Evolutionary conservation across 1,284 basidiomycete species (phyloP), one percentile per base, ranked within the genome.

Genomic region (Inonotus obliquus): DNA sequence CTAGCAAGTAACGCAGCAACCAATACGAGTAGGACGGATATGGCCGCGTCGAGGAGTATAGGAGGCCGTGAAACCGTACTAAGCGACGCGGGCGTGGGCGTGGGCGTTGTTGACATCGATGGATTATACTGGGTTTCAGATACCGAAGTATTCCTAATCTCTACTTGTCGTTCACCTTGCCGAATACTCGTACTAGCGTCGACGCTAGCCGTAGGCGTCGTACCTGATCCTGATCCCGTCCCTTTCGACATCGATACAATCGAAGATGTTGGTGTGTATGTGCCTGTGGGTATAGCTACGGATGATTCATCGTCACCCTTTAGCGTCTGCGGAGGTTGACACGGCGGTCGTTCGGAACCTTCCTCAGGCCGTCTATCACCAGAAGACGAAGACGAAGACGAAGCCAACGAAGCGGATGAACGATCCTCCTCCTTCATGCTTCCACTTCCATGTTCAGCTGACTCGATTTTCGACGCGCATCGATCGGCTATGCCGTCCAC

Each of bases 31-130:
- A 63, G 58, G 14, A 66, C 59, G 14, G 53, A 60, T 61, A 67
- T 67, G 19, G 64, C 60, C 45, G 56, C 65, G 23, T 67, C 67
- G 29, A 67, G 59, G 5, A 67, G 32, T 14, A 64, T 49, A 21
- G 62, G 67, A 19, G 67, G 65, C 2, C 64, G 64, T 14, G 59
- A 52, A 57, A 19, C 19, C 19, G 41, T 32, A 14, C 7, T 7
- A 11, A 27, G 11, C 17, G 49, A 23, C 2, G 27, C n/a, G 11
- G 41, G 19, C 17, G 41, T 17, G 10, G 41, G 6, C 19, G 41
- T 17, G 6, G 41, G 17, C 41, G 41, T 6, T 14, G 11, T n/a
- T 7, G 41, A 44, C 41, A 21, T 17, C 5, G 17, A 21, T 21
- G 41, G 19, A 44, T 44, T 17, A 17, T 17, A n/a, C 0, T n/a